Conservation (phyloP, 2,329 filamentous ascomycete species). For the Fusarium albosuccineum region DNA sequence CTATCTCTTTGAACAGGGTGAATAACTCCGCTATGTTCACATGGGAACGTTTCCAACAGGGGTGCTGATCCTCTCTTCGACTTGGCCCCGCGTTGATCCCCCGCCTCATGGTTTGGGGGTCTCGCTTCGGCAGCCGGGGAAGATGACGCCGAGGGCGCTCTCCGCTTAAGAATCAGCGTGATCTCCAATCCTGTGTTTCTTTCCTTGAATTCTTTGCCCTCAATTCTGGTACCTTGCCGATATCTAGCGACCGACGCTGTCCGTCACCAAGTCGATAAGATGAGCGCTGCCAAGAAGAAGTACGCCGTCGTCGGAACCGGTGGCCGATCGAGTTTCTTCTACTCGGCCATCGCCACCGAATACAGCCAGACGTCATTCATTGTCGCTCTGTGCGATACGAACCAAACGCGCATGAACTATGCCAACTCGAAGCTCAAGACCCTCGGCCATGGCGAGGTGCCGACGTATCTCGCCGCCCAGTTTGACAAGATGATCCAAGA, state of each 20-base stretch:
- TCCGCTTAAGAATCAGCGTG: neutral
- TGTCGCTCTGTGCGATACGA: slow-evolving; percentile 71
- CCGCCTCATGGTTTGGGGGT: slow-evolving; percentile 6
- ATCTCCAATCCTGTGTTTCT: too few species aligned
- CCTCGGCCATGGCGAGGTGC: slow-evolving; percentile 62
- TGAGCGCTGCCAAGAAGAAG: slow-evolving; percentile 49
- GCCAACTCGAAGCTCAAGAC: slow-evolving; percentile 63
- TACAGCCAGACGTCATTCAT: slow-evolving; percentile 64
- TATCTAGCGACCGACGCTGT: neutral
- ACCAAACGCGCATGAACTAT: slow-evolving; percentile 70
- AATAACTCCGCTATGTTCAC: too few species aligned
- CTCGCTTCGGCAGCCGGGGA: neutral
- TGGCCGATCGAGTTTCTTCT: slow-evolving; percentile 71
- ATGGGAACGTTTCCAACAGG: neutral
- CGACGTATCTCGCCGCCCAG: slow-evolving; percentile 65
- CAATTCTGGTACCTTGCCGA: neutral
- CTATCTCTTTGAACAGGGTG: too few species aligned
- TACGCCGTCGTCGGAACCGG: slow-evolving; percentile 72
- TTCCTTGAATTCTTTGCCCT: neutral
- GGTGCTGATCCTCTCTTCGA: neutral
- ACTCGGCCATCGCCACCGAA: slow-evolving; percentile 67
- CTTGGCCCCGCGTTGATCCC: slow-evolving; percentile 1
- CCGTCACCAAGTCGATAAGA: slow-evolving; percentile 17
- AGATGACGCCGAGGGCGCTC: neutral
- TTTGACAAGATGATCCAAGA: slow-evolving; percentile 71